Base-by-base conservation (phyloP, 2,329 filamentous ascomycete species). In the Pseudocercospora fijiensis region DNA sequence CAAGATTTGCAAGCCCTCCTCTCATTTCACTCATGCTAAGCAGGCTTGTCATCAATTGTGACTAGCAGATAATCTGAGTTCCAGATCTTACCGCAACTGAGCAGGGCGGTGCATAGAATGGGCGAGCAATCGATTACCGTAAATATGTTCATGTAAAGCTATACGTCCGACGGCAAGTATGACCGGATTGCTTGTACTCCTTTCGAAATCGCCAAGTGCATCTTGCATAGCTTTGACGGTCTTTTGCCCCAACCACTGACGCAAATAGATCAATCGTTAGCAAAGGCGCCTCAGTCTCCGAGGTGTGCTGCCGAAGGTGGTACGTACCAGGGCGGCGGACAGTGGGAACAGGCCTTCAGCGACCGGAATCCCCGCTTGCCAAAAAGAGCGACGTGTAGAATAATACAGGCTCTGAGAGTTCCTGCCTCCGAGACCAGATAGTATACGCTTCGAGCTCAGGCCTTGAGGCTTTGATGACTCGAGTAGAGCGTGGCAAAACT, bases 111-210 rank as follows among this genome's bases (percentile, higher is more conserved):
- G 68, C 26, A 70, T 65, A 2, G 53, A 58, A 47, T 69, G 62
- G 6, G 69, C 66, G 1, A 67, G 61, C 37, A 58, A 56, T 10
- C 68, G 59, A 52, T 67, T 67, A 16, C 69, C 69, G 37, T 71
- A 71, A 30, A 70, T 69, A 49, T 69, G 65, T 61, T 71, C 69
- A 51, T 71, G 69, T 10, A 71, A 47, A 11, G 69, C 69, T 5
- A 71, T 69, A 3, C 68, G 65, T n/a, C 69, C 69, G 8, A 71
- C 69, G 8, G 68, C 69, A 9, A 69, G 66, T 26, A 71, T 71
- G 22, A 71, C 60, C 0, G 68, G 66, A 22, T 65, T 69, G 33
- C 63, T 67, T 20, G 64, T 68, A 7, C 65, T 63, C 5, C 69
- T 57, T 9, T 64, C 57, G 3, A 65, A 67, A 58, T 71, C 68